These are phyloP conservation scores for Camelina laxa DNA, from an alignment of 345 rosid species.

Conservation along the genomic window DNA sequence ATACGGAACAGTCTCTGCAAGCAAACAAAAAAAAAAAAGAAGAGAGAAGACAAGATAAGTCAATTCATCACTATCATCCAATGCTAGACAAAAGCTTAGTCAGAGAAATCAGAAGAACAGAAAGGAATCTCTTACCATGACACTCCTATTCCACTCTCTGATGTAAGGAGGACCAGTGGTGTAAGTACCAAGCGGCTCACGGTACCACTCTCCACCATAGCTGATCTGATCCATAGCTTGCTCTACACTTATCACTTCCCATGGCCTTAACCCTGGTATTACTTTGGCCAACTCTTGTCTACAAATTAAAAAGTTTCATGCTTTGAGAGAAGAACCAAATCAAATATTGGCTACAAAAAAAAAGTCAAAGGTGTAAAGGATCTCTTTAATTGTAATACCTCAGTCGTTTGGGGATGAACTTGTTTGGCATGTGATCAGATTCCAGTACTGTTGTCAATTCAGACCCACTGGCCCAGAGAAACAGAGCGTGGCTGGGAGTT, in stretches of 20 bases:
- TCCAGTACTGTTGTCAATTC: constrained; percentile 76
- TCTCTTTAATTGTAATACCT: constrained; percentile 50
- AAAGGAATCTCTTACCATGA: constrained; percentile 48
- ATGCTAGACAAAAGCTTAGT: not conserved
- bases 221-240: constrained; percentile 95
- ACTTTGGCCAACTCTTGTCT: constrained; percentile 65
- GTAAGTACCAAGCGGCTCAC: constrained; percentile 80
- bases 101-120: constrained; percentile 3
- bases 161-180: constrained; percentile 86
- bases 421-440: constrained; percentile 92
- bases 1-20: constrained; percentile 55
- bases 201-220: constrained; percentile 86
- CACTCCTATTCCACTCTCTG: constrained; percentile 65
- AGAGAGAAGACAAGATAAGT: not conserved
- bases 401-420: constrained; percentile 81
- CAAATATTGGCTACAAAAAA: not conserved
- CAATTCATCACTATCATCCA: not conserved
- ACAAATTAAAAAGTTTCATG: constrained; percentile 31
- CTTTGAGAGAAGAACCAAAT: constrained; percentile 7
- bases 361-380: constrained; percentile 4
- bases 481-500: constrained; percentile 84
- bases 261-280: constrained; percentile 92
- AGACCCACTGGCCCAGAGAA: constrained; percentile 96
- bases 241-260: constrained; percentile 93
- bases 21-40: not conserved